Conservation (phyloP, 306 rosid genomes). For the Ziziphus jujuba region DNA sequence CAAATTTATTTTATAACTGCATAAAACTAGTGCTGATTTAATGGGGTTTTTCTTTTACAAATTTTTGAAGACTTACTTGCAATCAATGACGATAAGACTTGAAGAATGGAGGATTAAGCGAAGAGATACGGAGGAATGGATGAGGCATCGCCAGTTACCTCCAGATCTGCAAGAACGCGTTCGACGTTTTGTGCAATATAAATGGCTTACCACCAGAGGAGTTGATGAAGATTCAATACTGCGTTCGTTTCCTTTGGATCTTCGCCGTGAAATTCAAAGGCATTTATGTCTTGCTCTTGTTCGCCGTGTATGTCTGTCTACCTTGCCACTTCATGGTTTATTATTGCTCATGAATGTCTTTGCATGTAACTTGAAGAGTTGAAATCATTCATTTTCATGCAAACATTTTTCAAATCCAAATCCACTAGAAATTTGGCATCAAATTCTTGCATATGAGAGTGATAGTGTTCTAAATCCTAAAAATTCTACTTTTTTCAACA, state of each 20-base stretch:
- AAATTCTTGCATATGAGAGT: no score
- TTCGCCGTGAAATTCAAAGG: slow-evolving; percentile 85
- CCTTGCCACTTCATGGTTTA: not conserved
- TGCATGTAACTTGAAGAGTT: not conserved
- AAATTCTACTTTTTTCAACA: slow-evolving; percentile 10
- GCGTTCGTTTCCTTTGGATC: slow-evolving; percentile 66
- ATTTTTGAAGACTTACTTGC: slow-evolving; percentile 66
- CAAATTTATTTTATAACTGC: no score
- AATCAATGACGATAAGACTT: slow-evolving; percentile 69
- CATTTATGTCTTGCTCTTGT: slow-evolving; percentile 83
- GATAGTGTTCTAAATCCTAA: not conserved
- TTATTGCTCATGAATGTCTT: not conserved
- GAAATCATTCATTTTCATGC: not conserved
- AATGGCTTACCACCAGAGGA: slow-evolving; percentile 90
- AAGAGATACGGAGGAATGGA: slow-evolving; percentile 91
- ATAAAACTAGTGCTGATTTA: no score
- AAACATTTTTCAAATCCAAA: no score
- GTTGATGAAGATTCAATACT: slow-evolving; percentile 81
- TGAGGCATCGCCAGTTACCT: slow-evolving; percentile 91
- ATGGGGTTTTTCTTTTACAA: no score
- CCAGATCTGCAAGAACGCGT: slow-evolving; percentile 71
- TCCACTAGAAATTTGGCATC: no score
- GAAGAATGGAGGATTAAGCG: slow-evolving; percentile 90
- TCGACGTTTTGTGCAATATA: slow-evolving; percentile 72
- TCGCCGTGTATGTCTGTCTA: slow-evolving; percentile 61